Evolutionary conservation across 1,284 basidiomycete species (phyloP), one percentile per base, ranked within the genome.

Genomic region (Cryptococcus neoformans): DNA sequence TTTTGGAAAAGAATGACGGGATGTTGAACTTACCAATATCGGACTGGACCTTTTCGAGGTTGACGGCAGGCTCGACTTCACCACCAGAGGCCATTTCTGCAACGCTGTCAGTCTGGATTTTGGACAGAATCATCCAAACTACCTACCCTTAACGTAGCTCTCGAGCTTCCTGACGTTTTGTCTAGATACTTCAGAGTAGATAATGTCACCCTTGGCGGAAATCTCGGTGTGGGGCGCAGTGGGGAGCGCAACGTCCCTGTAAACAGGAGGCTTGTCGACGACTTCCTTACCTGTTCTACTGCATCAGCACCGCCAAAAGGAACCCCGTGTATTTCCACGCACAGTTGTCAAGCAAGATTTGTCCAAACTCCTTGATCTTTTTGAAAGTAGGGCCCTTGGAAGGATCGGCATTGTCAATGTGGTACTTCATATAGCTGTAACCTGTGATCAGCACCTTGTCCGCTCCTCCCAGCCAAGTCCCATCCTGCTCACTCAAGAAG

Each of bases 161-260:
- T 99, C 95, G 53, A 99, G 84, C 81, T 98, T 97, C 73, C 95
- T 88, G 47, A 98, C 95, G 59, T 92, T 91, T 75, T 92, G 89
- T 49, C 95, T 90, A 60, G 93, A 90, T 60, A 97, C 88, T 77
- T 99, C 95, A 9, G 87, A 85, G 80, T 96, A 96, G 60, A 95
- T 82, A 63, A 99, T 93, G 65, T 98, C 92, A 44, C 96, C 95
- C 79, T 92, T 92, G 49, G 84, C 86, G 14, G 87, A 92, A 66
- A 99, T 88, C 75, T 94, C 91, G 21, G 94, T 98, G 72, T 89
- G 87, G 48, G 95, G 95, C 7, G 95, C 96, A 40, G 95, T 99
- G 7, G 96, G 96, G 85, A 97, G 95, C 8, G 94, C 96, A 38
- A 98, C 93, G 56, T 76, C 74, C 58, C 72, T 66, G 68, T 76